Base-by-base conservation (phyloP, 371 early-diverging fungal genomes). In the Lichtheimia ornata region DNA sequence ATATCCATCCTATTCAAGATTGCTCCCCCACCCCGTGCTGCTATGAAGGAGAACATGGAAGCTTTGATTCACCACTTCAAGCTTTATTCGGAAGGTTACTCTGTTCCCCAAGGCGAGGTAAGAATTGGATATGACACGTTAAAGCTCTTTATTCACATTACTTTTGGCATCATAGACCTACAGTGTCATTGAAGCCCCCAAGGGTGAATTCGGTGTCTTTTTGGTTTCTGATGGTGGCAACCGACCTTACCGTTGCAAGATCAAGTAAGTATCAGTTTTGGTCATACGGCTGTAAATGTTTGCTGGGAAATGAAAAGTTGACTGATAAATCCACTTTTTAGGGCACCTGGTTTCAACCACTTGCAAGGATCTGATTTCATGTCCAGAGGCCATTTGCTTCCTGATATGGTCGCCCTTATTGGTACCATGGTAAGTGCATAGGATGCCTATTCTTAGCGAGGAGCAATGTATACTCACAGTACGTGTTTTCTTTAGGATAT, bases 41-140 rank as follows among this genome's bases (percentile, higher is more conserved):
- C 85, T 71, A 98, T 98, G 98, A 98, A 98, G 88, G 92, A 95
- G 77, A 88, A 89, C 79, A 98, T 98, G 98, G 97, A 97, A 74
- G 95, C 96, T 17, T 82, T 98, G 62, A 97, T 98, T 64, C 97
- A 97, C 72, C 98, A 98, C 84, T 98, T 98, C 75, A 98, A 98
- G 84, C 83, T 97, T 43, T 98, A 91, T 83, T 95, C 96, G 28
- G 98, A 98, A 81, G 98, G 98, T 51, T 98, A 86, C 87, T 85
- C 94, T 50, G 98, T 98, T 17, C 98, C 98, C 24, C 77, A 92
- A 25, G 98, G 98, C 56, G 97, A 82, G 50, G 59, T 50, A 50
- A 50, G 20, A 11, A 35, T 5, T 15, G 17, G 11, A 40, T 18
- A 24, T 22, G 53, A 35, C 14, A 20, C 28, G 6, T n/a, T 2